Conservation (phyloP, 108 stramenopile species). For the Nannochloropsis gaditana region DNA sequence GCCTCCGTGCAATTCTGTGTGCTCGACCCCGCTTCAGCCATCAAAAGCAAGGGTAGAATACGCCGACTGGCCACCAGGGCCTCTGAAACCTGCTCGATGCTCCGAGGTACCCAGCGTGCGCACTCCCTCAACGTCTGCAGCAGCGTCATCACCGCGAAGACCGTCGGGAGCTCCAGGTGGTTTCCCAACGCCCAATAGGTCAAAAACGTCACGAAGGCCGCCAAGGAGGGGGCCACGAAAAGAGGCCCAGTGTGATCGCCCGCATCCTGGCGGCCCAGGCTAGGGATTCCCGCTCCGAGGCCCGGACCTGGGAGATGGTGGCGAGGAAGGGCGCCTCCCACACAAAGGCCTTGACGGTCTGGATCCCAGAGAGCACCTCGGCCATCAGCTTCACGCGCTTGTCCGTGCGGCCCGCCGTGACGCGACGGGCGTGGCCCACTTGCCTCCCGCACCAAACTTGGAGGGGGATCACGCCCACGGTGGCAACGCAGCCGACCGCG, state of each 20-base stretch:
- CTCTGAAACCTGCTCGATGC: constrained; percentile 4
- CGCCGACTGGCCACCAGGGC: not conserved
- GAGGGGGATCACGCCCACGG: not conserved
- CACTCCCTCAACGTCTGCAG: not conserved
- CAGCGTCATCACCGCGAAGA: constrained; percentile 11
- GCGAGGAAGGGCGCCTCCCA: not conserved
- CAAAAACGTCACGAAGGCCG: constrained; percentile 19
- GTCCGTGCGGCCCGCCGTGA: not conserved
- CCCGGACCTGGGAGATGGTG: not conserved
- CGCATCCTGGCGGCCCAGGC: not conserved
- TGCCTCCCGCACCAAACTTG: not conserved
- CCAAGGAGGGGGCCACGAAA: not conserved
- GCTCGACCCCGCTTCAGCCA: not conserved
- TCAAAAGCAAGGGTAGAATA: not conserved
- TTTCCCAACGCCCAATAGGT: not conserved
- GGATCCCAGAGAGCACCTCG: not conserved
- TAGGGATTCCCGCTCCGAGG: not conserved
- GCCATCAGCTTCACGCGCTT: not conserved
- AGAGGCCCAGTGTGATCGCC: not conserved
- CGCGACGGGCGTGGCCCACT: not conserved
- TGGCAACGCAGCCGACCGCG: not conserved
- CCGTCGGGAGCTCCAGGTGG: not conserved
- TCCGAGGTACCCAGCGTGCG: not conserved
- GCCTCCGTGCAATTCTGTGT: too few species aligned
- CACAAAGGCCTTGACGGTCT: not conserved